Conservation (phyloP, 1,139 yeast species). For the Kazachstania sp. region DNA sequence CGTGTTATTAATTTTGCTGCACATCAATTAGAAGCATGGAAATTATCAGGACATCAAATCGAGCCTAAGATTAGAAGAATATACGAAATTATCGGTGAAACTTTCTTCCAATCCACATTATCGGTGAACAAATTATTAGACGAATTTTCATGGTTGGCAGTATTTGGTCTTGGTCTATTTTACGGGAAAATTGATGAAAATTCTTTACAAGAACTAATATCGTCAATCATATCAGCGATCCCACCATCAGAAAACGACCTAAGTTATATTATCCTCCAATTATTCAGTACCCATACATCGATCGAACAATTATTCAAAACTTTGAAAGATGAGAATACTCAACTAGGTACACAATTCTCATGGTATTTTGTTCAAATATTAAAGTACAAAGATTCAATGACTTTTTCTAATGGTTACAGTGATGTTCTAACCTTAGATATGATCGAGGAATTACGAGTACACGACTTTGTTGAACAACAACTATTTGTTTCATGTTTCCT, state of each 20-base stretch:
- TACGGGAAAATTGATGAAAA: constrained; percentile 45
- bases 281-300: constrained; percentile 36
- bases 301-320: constrained; percentile 22
- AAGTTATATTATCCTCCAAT: constrained; percentile 34
- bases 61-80: constrained; percentile 42
- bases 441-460: constrained; percentile 44
- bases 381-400: constrained; percentile 14
- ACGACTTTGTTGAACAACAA: constrained; percentile 51
- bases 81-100: constrained; percentile 60
- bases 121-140: constrained; percentile 31
- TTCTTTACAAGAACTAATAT: constrained; percentile 34
- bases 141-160: constrained; percentile 59
- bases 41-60: constrained; percentile 19
- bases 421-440: constrained; percentile 42
- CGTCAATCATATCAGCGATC: constrained; percentile 16
- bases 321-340: constrained; percentile 10
- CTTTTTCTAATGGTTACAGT: constrained; percentile 30
- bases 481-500: constrained; percentile 53
- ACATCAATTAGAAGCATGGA: constrained; percentile 62
- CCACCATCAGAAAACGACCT: constrained; percentile 28
- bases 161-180: constrained; percentile 49
- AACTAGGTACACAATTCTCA: constrained; percentile 36
- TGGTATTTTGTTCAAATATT: constrained; percentile 53
- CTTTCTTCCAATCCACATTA: constrained; percentile 29
- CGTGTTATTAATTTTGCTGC: constrained; percentile 47